Conservation (phyloP, 345 rosid species). For the Pistacia vera region DNA sequence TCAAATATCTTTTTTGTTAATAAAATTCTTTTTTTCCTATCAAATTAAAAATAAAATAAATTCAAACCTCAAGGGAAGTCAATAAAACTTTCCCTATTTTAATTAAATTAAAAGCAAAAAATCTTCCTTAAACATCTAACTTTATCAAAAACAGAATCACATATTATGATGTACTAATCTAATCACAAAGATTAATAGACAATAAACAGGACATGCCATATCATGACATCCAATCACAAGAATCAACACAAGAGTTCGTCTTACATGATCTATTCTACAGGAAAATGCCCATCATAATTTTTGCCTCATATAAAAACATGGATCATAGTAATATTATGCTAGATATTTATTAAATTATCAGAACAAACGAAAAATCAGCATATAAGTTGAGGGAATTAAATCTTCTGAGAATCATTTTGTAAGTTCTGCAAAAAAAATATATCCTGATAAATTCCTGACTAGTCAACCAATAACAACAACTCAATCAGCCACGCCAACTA, state of each 20-base stretch:
- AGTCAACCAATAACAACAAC: not conserved
- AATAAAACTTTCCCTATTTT: not conserved
- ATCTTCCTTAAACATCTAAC: not conserved
- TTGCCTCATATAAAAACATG: not conserved
- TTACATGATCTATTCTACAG: not conserved
- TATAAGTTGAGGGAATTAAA: conserved; percentile 1
- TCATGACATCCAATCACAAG: not conserved
- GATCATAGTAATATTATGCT: not conserved
- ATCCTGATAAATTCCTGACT: conserved; percentile 1
- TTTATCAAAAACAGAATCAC: not conserved
- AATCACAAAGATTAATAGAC: not conserved
- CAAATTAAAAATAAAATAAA: too few species aligned
- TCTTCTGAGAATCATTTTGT: too few species aligned
- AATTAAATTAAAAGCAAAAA: not conserved
- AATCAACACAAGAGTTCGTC: not conserved
- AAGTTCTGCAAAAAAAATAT: not conserved
- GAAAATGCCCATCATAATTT: not conserved
- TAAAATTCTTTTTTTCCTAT: too few species aligned
- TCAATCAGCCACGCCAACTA: not conserved
- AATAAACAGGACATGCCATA: not conserved
- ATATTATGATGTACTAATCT: not conserved
- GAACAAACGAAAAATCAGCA: not conserved
- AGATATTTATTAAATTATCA: not conserved
- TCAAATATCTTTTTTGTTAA: too few species aligned
- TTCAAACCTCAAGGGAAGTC: too few species aligned